These are phyloP conservation scores for Colletotrichum somersetense DNA, from an alignment of 2,329 filamentous ascomycete genomes.

Conservation along the genomic window DNA sequence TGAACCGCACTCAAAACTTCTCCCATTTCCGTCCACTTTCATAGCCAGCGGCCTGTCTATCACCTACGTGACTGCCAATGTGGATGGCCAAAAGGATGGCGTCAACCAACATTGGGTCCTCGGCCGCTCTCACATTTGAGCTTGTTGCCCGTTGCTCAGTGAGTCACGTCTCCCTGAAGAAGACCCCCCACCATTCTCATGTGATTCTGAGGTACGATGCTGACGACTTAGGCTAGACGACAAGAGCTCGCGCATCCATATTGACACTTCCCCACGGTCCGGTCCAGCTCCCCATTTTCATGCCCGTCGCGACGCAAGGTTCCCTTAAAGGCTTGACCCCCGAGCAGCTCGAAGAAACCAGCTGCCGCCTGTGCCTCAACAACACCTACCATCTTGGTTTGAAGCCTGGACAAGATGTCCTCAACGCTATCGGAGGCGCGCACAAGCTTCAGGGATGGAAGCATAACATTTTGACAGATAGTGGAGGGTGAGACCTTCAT, in stretches of 20 bases:
- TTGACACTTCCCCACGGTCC: slow-evolving; percentile 91
- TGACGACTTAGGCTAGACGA: slow-evolving; percentile 72
- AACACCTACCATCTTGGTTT: slow-evolving; percentile 98
- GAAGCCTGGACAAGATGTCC: slow-evolving; percentile 90
- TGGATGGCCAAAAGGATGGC: slow-evolving; percentile 58
- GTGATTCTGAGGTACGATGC: slow-evolving; percentile 16
- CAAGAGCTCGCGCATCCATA: slow-evolving; percentile 90
- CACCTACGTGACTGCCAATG: slow-evolving; percentile 35
- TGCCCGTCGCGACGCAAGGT: slow-evolving; percentile 98
- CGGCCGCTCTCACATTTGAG: slow-evolving; percentile 81
- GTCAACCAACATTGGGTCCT: slow-evolving; percentile 63
- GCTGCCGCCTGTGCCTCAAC: slow-evolving; percentile 92
- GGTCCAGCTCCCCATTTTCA: slow-evolving; percentile 93
- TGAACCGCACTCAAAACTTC: slow-evolving; percentile 2
- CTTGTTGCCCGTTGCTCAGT: slow-evolving; percentile 85
- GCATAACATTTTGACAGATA: slow-evolving; percentile 91
- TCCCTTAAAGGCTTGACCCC: slow-evolving; percentile 95
- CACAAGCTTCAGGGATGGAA: slow-evolving; percentile 96
- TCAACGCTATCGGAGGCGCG: slow-evolving; percentile 90
- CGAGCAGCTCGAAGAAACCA: slow-evolving; percentile 88
- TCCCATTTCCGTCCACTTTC: neutral
- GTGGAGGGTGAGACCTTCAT: slow-evolving; percentile 68
- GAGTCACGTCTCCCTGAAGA: slow-evolving; percentile 52
- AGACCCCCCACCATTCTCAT: neutral
- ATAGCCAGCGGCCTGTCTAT: slow-evolving; percentile 12